phyloP scores from a whole-genome alignment of 768 basidiomycete species.

The Leccinum arenicola region DNA sequence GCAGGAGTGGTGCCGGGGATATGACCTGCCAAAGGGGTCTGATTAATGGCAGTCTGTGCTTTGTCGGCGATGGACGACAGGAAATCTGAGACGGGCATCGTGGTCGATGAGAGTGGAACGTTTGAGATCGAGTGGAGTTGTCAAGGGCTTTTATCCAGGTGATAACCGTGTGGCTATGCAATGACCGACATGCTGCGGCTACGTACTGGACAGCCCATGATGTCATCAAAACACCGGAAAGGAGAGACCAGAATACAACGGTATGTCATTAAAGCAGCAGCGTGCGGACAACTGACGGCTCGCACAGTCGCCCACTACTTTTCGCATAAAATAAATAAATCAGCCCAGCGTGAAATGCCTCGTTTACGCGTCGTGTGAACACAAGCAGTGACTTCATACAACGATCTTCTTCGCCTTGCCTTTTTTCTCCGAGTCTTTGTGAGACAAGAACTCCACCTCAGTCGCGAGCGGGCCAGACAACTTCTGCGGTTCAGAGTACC shows the following conservation, averaged over 20 bases:
- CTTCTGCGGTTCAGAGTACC: conserved; percentile 70
- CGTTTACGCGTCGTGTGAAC: conserved; percentile 16
- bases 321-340: conserved; percentile 33
- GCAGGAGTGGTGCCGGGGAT: conserved; percentile 44
- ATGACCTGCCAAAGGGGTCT: conserved; percentile 56
- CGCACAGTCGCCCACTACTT: conserved; percentile 23
- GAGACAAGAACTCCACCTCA: conserved; percentile 92
- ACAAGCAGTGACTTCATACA: conserved; percentile 41
- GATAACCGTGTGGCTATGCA: conserved; percentile 22
- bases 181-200: not conserved
- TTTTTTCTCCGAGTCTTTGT: conserved; percentile 96
- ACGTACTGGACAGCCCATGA: not conserved
- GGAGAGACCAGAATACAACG: conserved; percentile 9
- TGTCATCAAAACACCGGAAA: conserved; percentile 1
- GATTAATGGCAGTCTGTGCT: conserved; percentile 67
- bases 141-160: conserved; percentile 19
- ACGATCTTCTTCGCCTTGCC: conserved; percentile 81
- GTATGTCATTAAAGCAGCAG: conserved; percentile 27
- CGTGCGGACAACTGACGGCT: conserved; percentile 16
- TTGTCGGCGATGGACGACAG: conserved; percentile 71
- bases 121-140: conserved; percentile 8
- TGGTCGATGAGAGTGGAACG: conserved; percentile 3
- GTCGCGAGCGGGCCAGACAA: conserved; percentile 85
- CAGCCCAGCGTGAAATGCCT: conserved; percentile 19
- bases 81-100: conserved; percentile 62